Evolutionary conservation across 2,329 filamentous ascomycete species (phyloP).

Genomic region (Pestalotiopsis sp.): DNA sequence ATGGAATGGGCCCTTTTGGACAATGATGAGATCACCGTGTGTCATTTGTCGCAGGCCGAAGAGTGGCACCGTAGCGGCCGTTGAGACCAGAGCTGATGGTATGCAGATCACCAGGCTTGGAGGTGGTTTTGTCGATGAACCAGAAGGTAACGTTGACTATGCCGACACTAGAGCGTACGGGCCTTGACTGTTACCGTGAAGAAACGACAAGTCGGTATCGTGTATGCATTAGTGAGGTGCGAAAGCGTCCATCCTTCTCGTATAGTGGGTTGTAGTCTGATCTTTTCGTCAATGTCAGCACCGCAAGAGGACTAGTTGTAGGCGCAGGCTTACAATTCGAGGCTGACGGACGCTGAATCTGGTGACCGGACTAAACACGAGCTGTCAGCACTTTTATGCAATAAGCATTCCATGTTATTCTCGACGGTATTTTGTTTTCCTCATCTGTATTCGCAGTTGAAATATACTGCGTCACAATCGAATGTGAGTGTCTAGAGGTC

Average conservation of each 20-base stretch:
- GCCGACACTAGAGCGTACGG: background rate
- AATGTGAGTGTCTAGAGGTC: no score
- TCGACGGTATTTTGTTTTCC: no score
- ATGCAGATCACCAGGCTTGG: background rate
- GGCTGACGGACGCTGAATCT: background rate
- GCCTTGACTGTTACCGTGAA: background rate
- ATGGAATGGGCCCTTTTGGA: background rate
- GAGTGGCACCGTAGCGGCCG: background rate
- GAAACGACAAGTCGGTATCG: background rate
- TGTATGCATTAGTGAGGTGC: background rate
- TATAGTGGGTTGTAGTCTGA: background rate
- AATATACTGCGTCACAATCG: no score
- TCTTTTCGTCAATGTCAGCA: background rate
- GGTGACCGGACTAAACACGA: background rate
- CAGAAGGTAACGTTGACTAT: background rate
- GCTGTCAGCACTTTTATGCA: background rate
- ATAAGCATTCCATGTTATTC: no score
- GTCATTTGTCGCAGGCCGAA: background rate
- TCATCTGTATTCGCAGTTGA: no score
- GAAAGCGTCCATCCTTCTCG: background rate
- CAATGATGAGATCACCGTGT: background rate
- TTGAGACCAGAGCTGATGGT: background rate
- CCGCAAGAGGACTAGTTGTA: background rate
- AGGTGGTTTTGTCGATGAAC: background rate
- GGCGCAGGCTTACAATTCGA: background rate